Conservation (phyloP, 1,284 basidiomycete genomes). For the Phlebopus sp. region DNA sequence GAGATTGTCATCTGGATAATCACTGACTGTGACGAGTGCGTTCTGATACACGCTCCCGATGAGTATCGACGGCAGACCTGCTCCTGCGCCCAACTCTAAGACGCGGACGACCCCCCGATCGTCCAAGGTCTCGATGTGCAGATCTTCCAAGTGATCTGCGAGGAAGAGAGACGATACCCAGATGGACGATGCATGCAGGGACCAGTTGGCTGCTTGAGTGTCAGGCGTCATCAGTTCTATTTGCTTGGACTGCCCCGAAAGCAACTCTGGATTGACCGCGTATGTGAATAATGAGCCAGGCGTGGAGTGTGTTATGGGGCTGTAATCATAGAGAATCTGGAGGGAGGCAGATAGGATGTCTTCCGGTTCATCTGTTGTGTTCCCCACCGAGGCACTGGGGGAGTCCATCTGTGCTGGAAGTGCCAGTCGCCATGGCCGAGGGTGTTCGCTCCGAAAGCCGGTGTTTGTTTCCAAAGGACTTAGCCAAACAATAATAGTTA, state of each 20-base stretch:
- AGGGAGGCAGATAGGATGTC: constrained; percentile 65
- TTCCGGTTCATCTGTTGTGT: constrained; percentile 43
- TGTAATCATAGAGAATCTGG: constrained; percentile 56
- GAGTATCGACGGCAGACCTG: constrained; percentile 68
- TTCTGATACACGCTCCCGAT: constrained; percentile 48
- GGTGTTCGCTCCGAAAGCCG: neutral
- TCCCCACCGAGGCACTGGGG: neutral
- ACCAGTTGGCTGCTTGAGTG: constrained; percentile 65
- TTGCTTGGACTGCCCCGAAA: constrained; percentile 1
- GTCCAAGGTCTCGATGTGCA: constrained; percentile 11
- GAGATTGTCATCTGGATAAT: constrained; percentile 68
- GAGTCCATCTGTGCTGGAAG: constrained; percentile 1
- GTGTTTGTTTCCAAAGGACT: constrained; percentile 5
- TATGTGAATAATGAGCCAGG: constrained; percentile 50
- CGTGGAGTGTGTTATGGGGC: constrained; percentile 56
- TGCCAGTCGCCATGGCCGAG: neutral
- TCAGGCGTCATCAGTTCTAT: constrained; percentile 56
- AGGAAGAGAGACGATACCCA: constrained; percentile 67
- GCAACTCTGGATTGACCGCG: constrained; percentile 15
- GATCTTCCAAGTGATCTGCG: constrained; percentile 53
- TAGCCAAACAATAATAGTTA: constrained; percentile 4
- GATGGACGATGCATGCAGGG: constrained; percentile 69
- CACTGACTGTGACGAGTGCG: constrained; percentile 52
- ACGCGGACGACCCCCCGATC: constrained; percentile 34
- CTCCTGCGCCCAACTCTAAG: constrained; percentile 72